These are phyloP conservation scores for Priceomyces carsonii DNA, from an alignment of 805 yeast species.

Conservation along the genomic window DNA sequence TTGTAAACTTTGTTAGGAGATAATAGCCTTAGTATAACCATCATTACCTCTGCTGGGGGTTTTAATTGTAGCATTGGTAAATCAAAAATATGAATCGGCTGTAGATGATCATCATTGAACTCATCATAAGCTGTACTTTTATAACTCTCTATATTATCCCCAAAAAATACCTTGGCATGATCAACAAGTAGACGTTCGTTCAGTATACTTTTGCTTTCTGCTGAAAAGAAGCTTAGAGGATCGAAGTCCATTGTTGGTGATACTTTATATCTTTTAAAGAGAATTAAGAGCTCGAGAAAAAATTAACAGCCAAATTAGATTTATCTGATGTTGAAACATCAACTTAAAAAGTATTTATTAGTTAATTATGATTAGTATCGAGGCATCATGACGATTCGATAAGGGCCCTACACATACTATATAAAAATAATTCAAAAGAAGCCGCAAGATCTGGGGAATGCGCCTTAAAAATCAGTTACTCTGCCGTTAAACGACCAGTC, in stretches of 20 bases:
- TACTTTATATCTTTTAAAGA: no score
- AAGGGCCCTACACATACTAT: no score
- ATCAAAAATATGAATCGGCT: constrained; percentile 55
- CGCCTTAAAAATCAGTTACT: constrained; percentile 79
- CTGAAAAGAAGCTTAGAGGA: constrained; percentile 42
- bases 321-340: no score
- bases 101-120: constrained; percentile 20
- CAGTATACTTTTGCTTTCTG: constrained; percentile 12
- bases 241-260: constrained; percentile 48
- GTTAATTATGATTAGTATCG: no score
- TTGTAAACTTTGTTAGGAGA: constrained; percentile 52
- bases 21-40: constrained; percentile 48
- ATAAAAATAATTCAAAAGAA: neutral
- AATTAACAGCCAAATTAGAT: no score
- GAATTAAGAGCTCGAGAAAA: no score
- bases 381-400: no score
- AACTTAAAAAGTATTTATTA: no score
- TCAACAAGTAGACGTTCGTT: constrained; percentile 4
- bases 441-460: no score
- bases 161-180: no score
- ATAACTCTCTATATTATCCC: no score
- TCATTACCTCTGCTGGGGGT: constrained; percentile 50
- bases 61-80: constrained; percentile 49
- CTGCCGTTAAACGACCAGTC: constrained; percentile 96
- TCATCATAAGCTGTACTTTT: no score